These are phyloP conservation scores for Chiua virens DNA, from an alignment of 768 basidiomycete genomes.

Conservation along the genomic window DNA sequence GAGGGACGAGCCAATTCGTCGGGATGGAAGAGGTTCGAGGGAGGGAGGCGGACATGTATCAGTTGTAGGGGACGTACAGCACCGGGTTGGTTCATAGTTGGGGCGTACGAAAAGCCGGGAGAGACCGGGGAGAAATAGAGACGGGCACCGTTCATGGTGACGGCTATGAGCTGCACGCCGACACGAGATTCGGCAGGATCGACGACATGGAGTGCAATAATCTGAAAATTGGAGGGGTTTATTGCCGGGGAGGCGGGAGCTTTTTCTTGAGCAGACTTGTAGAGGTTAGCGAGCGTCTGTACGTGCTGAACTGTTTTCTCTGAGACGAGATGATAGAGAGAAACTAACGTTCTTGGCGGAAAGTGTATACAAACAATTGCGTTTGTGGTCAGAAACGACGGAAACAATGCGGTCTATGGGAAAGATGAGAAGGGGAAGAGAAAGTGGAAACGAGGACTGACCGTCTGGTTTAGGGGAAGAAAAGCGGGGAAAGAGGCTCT, in stretches of 20 bases:
- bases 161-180: constrained; percentile 73
- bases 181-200: constrained; percentile 64
- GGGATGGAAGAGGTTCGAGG: constrained; percentile 72
- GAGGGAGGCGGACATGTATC: constrained; percentile 77
- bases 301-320: constrained; percentile 69
- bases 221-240: constrained; percentile 65
- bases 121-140: constrained; percentile 73
- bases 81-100: constrained; percentile 28
- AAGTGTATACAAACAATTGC: constrained; percentile 79
- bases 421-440: neutral
- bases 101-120: constrained; percentile 48
- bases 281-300: constrained; percentile 74
- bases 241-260: constrained; percentile 75
- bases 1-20: constrained; percentile 61
- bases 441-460: constrained; percentile 36
- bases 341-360: constrained; percentile 63
- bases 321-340: constrained; percentile 60
- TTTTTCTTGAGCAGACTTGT: constrained; percentile 78
- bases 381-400: constrained; percentile 62
- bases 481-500: constrained; percentile 78
- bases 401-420: constrained; percentile 66
- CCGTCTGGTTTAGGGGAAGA: constrained; percentile 64
- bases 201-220: constrained; percentile 70
- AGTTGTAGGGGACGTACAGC: constrained; percentile 54
- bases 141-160: constrained; percentile 81